A percentile compares a stretch with the other conserved stretches of the same genome.
These are phyloP conservation scores for Metschnikowia picachoensis DNA, from an alignment of 805 yeast genomes.

Conservation along the genomic window DNA sequence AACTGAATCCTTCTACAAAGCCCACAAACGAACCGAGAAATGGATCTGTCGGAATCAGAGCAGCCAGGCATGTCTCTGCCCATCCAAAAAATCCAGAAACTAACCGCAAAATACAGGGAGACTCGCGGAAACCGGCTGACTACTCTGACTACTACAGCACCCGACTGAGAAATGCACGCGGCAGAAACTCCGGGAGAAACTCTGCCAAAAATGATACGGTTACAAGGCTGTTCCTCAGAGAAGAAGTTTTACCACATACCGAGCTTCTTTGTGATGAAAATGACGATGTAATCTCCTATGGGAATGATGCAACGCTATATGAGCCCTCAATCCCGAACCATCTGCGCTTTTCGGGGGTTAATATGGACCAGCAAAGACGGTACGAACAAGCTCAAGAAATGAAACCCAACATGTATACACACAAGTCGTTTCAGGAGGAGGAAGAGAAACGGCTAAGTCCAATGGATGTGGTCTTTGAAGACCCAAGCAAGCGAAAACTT, in stretches of 20 bases:
- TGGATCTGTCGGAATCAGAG: not conserved
- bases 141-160: slow-evolving; percentile 10
- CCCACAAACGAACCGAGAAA: too few relatives aligned
- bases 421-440: slow-evolving; percentile 30
- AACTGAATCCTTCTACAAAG: too few relatives aligned
- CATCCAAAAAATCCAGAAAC: slow-evolving; percentile 20
- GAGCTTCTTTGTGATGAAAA: not conserved
- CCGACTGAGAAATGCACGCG: not conserved
- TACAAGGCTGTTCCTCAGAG: not conserved
- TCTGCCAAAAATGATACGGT: not conserved
- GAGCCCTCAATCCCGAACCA: slow-evolving; percentile 11
- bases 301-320: slow-evolving; percentile 5
- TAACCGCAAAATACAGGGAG: not conserved
- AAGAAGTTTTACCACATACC: too few relatives aligned
- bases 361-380: slow-evolving; percentile 35
- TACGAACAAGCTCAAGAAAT: slow-evolving; percentile 28
- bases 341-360: slow-evolving; percentile 26
- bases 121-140: slow-evolving; percentile 2
- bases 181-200: not conserved
- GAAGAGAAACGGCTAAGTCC: slow-evolving; percentile 36
- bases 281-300: not conserved
- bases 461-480: slow-evolving; percentile 37
- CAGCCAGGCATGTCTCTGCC: slow-evolving; percentile 17
- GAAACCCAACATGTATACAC: slow-evolving; percentile 37
- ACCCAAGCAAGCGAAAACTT: slow-evolving; percentile 17